These are phyloP conservation scores for Boeremia lycopersici DNA, from an alignment of 2,329 filamentous ascomycete species.

Conservation along the genomic window DNA sequence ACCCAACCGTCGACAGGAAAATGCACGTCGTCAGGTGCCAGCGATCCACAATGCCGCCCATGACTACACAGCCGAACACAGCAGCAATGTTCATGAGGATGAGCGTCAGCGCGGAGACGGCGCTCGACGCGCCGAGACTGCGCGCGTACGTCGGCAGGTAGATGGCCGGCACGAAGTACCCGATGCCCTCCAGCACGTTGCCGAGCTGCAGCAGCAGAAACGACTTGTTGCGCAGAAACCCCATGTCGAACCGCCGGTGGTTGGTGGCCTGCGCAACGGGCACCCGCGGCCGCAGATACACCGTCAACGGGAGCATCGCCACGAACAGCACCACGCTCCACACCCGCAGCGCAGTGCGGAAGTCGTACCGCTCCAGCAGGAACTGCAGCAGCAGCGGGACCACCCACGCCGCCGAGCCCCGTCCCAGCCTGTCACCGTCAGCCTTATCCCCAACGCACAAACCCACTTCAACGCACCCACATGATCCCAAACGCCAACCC, in stretches of 20 bases:
- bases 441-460: not conserved
- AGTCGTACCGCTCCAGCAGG: constrained; percentile 49
- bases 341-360: constrained; percentile 49
- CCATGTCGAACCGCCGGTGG: constrained; percentile 34
- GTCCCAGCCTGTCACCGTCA: constrained; percentile 43
- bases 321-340: constrained; percentile 45
- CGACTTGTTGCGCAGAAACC: constrained; percentile 34
- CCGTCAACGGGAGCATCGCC: constrained; percentile 39
- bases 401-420: constrained; percentile 52
- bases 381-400: constrained; percentile 52
- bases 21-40: constrained; percentile 51
- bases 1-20: constrained; percentile 50
- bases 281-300: constrained; percentile 41
- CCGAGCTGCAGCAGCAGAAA: constrained; percentile 44
- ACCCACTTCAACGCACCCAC: constrained; percentile 47
- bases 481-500: constrained; percentile 69
- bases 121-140: constrained; percentile 29
- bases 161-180: constrained; percentile 49
- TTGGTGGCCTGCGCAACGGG: constrained; percentile 25
- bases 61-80: constrained; percentile 44
- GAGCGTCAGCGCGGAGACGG: constrained; percentile 40
- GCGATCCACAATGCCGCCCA: constrained; percentile 51
- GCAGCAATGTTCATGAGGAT: constrained; percentile 46
- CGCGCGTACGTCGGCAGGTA: constrained; percentile 48
- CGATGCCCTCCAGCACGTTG: constrained; percentile 47